Evolutionary conservation across 2,329 filamentous ascomycete species (phyloP), one percentile per base, ranked within the genome.

Genomic region (Paecilomyces niveus): DNA sequence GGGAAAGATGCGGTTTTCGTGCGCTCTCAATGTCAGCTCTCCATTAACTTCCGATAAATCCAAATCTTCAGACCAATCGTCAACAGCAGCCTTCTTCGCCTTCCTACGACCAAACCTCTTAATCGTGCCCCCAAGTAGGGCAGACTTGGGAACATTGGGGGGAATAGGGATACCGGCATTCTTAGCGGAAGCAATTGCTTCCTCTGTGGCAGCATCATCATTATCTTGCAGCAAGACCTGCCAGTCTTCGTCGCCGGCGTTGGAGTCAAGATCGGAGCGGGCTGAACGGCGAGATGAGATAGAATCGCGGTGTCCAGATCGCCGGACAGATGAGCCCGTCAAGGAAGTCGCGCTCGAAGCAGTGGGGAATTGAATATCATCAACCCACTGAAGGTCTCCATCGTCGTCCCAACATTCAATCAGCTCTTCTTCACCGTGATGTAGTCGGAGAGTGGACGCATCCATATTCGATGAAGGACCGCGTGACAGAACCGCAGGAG

Each of bases 151-250:
- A 32, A 97, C 86, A 70, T 92, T 92, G 55, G 85, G 80, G 29
- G 94, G 94, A 58, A 97, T 85, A 6, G 94, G 93, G 63, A 99
- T 96, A 65, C 94, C 94, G 26, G 92, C 92, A 71, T 86, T 87
- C 68, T 91, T 89, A 33, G 92, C 93, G 6, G 91, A 89, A 24
- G 89, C 85, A 67, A 99, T 93, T 60, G 94, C 92, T 70, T 95
- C 89, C 65, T 87, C 78, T 9, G 89, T 95, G 1, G 90, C 90
- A 62, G 85, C 83, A 67, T 96, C 90, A 71, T 97, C 92, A 70
- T 94, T 89, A 54, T 88, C 89, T 2, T 90, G 87, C 31, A 97
- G 78, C 65, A 93, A 84, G 22, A 97, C 83, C 66, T 97, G 91
- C 80, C 87, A 92, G 74, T 96, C 91, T 68, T 96, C 91, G 68